These are phyloP conservation scores for Hemisphaericaspora xylanilytica DNA, from an alignment of 1,139 yeast genomes.

Conservation along the genomic window DNA sequence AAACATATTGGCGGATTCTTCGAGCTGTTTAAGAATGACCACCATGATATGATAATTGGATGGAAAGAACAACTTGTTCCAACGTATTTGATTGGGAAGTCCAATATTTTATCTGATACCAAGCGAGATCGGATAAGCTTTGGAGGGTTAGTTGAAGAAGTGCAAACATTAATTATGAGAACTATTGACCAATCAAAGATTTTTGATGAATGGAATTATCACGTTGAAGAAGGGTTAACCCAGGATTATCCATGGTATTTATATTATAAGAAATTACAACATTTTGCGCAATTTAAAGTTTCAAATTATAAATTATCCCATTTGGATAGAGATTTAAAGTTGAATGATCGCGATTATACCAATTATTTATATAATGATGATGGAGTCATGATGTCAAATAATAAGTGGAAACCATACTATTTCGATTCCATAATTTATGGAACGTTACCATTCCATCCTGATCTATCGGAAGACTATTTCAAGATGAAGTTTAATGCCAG, in stretches of 20 bases:
- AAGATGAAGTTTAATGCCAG: conserved; percentile 13
- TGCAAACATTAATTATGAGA: conserved; percentile 15
- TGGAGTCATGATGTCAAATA: not conserved
- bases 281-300: conserved; percentile 56
- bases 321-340: conserved; percentile 39
- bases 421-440: conserved; percentile 15
- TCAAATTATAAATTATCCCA: conserved; percentile 53
- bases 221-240: conserved; percentile 47
- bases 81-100: conserved; percentile 20
- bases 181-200: conserved; percentile 17
- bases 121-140: conserved; percentile 19
- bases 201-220: conserved; percentile 37
- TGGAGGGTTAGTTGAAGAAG: conserved; percentile 19
- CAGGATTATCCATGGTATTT: conserved; percentile 74
- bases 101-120: conserved; percentile 23
- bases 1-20: conserved; percentile 20
- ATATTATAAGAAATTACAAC: conserved; percentile 52
- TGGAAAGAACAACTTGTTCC: conserved; percentile 27
- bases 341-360: conserved; percentile 22
- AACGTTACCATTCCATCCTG: conserved; percentile 7
- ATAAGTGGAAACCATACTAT: conserved; percentile 5
- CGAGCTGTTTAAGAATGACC: conserved; percentile 15
- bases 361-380: conserved; percentile 16
- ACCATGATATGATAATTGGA: conserved; percentile 13
- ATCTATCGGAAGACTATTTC: conserved; percentile 9